These are phyloP conservation scores for Trametes maxima DNA, from an alignment of 768 basidiomycete species.

Conservation along the genomic window DNA sequence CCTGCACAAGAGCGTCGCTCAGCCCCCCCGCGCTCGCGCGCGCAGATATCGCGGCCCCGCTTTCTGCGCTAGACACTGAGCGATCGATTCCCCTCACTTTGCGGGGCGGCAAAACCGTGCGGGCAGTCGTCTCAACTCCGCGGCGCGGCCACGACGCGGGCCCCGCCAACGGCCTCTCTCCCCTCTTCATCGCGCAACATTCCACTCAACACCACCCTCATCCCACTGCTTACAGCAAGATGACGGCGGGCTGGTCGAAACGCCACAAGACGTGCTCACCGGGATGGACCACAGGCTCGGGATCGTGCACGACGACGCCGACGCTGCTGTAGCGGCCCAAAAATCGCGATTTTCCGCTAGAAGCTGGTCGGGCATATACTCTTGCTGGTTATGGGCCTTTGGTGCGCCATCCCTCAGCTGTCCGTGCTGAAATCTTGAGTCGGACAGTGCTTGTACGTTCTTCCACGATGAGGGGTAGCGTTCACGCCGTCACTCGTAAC, in stretches of 20 bases:
- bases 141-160: too few relatives aligned
- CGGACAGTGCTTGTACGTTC: background rate
- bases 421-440: background rate
- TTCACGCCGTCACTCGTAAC: background rate
- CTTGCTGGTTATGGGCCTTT: background rate
- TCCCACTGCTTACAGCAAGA: background rate
- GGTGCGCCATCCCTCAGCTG: background rate
- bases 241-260: slow-evolving; percentile 3
- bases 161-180: background rate
- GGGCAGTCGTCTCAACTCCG: too few relatives aligned
- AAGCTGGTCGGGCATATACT: background rate
- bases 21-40: too few relatives aligned
- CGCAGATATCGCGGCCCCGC: too few relatives aligned
- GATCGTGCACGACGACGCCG: background rate
- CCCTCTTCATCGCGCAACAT: background rate
- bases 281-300: background rate
- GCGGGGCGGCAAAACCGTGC: too few relatives aligned
- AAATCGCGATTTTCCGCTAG: background rate
- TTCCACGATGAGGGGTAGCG: background rate
- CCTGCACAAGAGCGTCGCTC: too few relatives aligned
- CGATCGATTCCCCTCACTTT: too few relatives aligned
- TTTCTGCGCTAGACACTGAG: too few relatives aligned
- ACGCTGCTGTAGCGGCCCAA: slow-evolving; percentile 2
- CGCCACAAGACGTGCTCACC: slow-evolving; percentile 6
- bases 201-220: slow-evolving; percentile 8